Percentiles rank a stretch among this genome's conserved stretches.
Conservation (phyloP, 176 grass and related monocot species). For the Triticum monococcum region DNA sequence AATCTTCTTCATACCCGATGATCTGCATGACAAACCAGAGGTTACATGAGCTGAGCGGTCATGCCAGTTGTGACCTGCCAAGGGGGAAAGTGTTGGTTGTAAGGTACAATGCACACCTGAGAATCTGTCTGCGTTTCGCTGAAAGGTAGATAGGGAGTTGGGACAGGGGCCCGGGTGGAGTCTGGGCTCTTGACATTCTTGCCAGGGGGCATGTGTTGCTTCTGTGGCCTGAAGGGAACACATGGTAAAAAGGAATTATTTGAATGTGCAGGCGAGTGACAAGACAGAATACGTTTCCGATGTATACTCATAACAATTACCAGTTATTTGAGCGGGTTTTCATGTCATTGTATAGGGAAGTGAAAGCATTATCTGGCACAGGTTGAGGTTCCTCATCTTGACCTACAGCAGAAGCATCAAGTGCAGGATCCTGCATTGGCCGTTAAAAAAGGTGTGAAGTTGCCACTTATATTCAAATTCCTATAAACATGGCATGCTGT, state of each 20-base stretch:
- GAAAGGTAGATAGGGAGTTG: constrained; percentile 58
- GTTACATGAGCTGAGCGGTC: background rate
- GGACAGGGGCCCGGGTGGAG: background rate
- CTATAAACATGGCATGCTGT: background rate
- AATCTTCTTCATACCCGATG: constrained; percentile 85
- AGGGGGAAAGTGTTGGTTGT: constrained; percentile 7
- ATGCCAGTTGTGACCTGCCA: background rate
- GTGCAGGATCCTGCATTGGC: constrained; percentile 61
- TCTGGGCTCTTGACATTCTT: constrained; percentile 21
- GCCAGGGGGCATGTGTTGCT: constrained; percentile 38
- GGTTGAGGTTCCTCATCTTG: constrained; percentile 42
- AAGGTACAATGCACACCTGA: constrained; percentile 49
- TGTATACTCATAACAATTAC: background rate
- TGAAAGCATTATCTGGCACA: constrained; percentile 16
- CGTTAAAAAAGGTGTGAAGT: constrained; percentile 14
- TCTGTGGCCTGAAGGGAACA: constrained; percentile 46
- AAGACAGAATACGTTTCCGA: constrained; percentile 4
- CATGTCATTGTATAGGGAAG: constrained; percentile 3
- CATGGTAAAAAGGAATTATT: constrained; percentile 3
- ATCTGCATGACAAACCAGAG: constrained; percentile 31
- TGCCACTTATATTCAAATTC: background rate
- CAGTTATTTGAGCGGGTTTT: constrained; percentile 19
- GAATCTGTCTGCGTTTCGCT: constrained; percentile 91
- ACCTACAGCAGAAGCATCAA: constrained; percentile 47
- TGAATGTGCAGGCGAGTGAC: constrained; percentile 4